Base-by-base conservation (phyloP, 129 eudicot genomes). In the Pittosporum tobira region DNA sequence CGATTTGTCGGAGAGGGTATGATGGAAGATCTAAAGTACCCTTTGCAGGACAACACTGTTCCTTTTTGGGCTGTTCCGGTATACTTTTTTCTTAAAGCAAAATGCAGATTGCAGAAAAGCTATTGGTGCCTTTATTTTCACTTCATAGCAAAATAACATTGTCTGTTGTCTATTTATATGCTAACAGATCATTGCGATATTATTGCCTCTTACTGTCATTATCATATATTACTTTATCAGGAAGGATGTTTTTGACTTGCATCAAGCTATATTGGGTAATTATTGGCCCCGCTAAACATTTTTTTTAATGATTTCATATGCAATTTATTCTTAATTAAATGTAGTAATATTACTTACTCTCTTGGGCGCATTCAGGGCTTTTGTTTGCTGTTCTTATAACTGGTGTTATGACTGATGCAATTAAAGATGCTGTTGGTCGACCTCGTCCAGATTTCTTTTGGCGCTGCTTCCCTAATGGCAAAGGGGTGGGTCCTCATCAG, bases 401-500 rank as follows among this genome's bases (percentile, higher is more conserved):
- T 11, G 79, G 60, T 2, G 84, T 78, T 55, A 48, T 78, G 44
- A 78, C 84, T 29, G 64, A 70, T 49, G 75, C 74, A 11, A 49
- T 78, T 38, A 78, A 74, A 75, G 77, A 71, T 56, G 80, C 76
- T 36, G 80, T 78, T 45, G 84, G 84, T 49, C 72, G 84, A 70
- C 84, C 84, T 50, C 84, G 84, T 34, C 84, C 84, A 0, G 77
- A 78, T 51, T 78, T 78, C 61, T 78, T 78, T 64, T 74, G 84
- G 84, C 84, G 80, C 19, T 78, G 84, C 64, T 78, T 78, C 53
- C 84, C 84, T 8, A 69, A 74, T 57, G 84, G 84, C 43, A 70
- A 48, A 57, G 84, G 69, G 36, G 84, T 78, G 63, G 18, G 77
- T n/a, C 25, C 52, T 21, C 29, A 38, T 50, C 30, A 16, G 25